phyloP scores from a whole-genome alignment of 2,329 filamentous ascomycete species.

The Diaporthe citrichinensis region DNA sequence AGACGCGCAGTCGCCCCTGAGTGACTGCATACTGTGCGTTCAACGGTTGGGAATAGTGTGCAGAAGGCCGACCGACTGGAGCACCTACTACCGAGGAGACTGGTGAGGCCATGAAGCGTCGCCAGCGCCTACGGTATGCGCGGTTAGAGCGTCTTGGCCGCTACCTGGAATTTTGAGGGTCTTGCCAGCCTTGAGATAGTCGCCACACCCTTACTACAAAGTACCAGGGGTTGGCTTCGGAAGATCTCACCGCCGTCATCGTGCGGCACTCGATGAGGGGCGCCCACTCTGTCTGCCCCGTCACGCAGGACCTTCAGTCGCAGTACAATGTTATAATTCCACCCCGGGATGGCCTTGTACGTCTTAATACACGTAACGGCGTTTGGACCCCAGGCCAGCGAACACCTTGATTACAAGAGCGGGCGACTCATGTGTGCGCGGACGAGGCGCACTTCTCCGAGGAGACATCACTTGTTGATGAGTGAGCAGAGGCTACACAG shows the following conservation, averaged over 20 bases:
- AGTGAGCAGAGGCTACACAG: background rate
- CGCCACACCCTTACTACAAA: background rate
- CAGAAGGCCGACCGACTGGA: background rate
- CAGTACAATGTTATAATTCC: conserved; percentile 2
- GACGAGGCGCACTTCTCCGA: conserved; percentile 9
- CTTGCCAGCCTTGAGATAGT: conserved; percentile 3
- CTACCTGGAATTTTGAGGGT: background rate
- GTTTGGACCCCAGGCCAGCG: conserved; percentile 1
- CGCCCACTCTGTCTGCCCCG: conserved; percentile 8
- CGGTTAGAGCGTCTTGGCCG: conserved; percentile 24
- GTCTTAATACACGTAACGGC: background rate
- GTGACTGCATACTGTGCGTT: background rate
- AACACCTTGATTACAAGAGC: background rate
- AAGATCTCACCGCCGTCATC: conserved; percentile 37
- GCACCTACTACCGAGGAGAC: background rate
- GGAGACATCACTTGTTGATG: background rate
- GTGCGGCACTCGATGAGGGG: conserved; percentile 1
- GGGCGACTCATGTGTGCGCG: conserved; percentile 15
- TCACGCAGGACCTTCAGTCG: background rate
- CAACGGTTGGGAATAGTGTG: conserved; percentile 8
- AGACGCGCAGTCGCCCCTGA: conserved; percentile 2
- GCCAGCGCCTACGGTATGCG: background rate
- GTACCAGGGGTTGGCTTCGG: conserved; percentile 9
- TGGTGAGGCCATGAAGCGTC: background rate
- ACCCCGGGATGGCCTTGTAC: background rate